Evolutionary conservation across 164 flowering plant genomes (phyloP).

Genomic region (Warburgia ugandensis): DNA sequence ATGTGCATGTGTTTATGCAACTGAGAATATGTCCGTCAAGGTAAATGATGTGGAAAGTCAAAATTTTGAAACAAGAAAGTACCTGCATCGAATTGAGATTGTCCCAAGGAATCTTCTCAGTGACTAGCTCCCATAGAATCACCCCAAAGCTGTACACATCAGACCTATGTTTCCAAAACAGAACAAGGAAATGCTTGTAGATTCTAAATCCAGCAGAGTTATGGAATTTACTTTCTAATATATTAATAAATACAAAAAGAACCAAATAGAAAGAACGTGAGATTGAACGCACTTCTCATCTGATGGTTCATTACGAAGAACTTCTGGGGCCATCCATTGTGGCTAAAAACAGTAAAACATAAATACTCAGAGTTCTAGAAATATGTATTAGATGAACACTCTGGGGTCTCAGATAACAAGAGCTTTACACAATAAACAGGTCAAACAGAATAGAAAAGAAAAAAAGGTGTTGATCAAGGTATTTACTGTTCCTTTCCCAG

Average conservation of each 20-base stretch:
- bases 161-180: constrained; percentile 37
- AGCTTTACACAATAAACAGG: constrained; percentile 4
- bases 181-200: background rate
- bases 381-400: constrained; percentile 1
- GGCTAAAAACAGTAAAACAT: constrained; percentile 46
- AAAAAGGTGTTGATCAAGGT: background rate
- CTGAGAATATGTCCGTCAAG: no score
- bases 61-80: constrained; percentile 1
- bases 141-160: constrained; percentile 95
- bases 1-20: no score
- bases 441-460: background rate
- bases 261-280: background rate
- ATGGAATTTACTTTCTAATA: no score
- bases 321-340: constrained; percentile 99
- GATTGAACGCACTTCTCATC: constrained; percentile 79
- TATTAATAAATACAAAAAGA: no score
- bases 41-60: no score
- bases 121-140: constrained; percentile 89
- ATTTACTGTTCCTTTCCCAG: constrained; percentile 93
- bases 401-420: background rate
- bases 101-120: constrained; percentile 97
- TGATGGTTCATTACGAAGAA: constrained; percentile 88
- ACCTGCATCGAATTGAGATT: constrained; percentile 97
- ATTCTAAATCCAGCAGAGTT: no score
- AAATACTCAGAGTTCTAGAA: background rate